phyloP scores from a whole-genome alignment of 352 stramenopile genomes.

The Phytopythium boreale region DNA sequence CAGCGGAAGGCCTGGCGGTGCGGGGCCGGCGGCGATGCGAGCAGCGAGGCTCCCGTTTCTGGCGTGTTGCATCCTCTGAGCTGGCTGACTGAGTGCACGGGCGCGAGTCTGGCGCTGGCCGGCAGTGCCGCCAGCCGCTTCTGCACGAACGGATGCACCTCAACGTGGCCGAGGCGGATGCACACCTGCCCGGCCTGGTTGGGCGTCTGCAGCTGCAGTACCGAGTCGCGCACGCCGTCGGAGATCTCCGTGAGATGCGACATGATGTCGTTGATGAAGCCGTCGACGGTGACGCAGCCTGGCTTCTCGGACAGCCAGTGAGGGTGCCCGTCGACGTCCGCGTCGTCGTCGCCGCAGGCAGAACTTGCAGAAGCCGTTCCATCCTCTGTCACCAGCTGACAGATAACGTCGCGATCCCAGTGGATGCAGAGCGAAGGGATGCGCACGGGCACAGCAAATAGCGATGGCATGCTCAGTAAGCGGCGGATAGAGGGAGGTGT shows the following conservation, averaged over 20 bases:
- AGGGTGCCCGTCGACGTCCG: background rate
- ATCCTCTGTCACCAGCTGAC: background rate
- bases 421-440: background rate
- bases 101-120: background rate
- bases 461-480: background rate
- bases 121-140: constrained; percentile 12
- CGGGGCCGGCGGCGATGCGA: background rate
- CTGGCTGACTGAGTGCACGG: background rate
- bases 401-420: background rate
- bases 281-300: background rate
- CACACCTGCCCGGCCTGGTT: constrained; percentile 13
- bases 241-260: constrained; percentile 10
- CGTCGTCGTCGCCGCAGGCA: background rate
- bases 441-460: background rate
- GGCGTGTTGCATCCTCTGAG: background rate
- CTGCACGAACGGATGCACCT: constrained; percentile 22
- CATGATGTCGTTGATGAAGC: constrained; percentile 5
- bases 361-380: background rate
- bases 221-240: constrained; percentile 3
- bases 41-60: background rate
- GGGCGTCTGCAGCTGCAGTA: constrained; percentile 11
- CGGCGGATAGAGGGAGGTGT: background rate
- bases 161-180: constrained; percentile 11
- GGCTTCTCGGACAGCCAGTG: background rate
- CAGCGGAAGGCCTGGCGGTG: background rate